A percentile compares a stretch with the other conserved stretches of the same genome.
Conservation (phyloP, 164 flowering plant species). For the Vitis labrusca region DNA sequence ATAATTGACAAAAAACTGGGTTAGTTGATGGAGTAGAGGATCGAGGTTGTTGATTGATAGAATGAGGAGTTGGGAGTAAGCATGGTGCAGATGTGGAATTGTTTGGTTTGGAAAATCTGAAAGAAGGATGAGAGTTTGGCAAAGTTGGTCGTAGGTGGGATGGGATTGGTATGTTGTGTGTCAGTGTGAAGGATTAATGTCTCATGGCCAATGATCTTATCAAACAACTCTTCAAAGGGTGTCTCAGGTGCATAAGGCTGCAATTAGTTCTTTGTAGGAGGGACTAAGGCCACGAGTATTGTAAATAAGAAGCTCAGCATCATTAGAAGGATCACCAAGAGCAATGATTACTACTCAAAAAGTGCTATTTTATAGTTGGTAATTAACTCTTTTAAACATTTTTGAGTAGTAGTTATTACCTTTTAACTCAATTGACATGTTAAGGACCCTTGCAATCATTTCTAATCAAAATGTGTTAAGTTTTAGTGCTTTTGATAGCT, state of each 20-base stretch:
- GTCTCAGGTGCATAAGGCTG: not conserved
- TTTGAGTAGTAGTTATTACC: too few relatives aligned
- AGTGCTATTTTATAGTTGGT: too few relatives aligned
- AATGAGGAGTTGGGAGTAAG: not conserved
- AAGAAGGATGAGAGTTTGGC: not conserved
- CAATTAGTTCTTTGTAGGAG: not conserved
- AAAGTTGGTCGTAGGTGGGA: not conserved
- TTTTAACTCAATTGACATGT: too few relatives aligned
- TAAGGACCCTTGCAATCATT: too few relatives aligned
- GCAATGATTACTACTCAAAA: not conserved
- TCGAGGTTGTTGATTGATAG: not conserved
- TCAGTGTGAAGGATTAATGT: not conserved
- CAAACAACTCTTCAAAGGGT: not conserved
- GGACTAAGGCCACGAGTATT: not conserved
- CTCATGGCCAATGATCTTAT: not conserved
- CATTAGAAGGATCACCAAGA: not conserved
- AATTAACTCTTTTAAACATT: too few relatives aligned
- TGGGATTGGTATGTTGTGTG: not conserved
- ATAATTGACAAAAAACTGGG: not conserved
- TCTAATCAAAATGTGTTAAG: too few relatives aligned
- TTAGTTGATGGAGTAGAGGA: not conserved
- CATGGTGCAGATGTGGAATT: too few relatives aligned
- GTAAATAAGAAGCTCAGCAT: not conserved
- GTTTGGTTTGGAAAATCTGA: not conserved
- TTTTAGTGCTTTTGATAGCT: too few relatives aligned